A percentile compares a stretch with the other conserved stretches of the same genome.
phyloP scores from a whole-genome alignment of 352 stramenopile species.

The Blastocystis sp. region DNA sequence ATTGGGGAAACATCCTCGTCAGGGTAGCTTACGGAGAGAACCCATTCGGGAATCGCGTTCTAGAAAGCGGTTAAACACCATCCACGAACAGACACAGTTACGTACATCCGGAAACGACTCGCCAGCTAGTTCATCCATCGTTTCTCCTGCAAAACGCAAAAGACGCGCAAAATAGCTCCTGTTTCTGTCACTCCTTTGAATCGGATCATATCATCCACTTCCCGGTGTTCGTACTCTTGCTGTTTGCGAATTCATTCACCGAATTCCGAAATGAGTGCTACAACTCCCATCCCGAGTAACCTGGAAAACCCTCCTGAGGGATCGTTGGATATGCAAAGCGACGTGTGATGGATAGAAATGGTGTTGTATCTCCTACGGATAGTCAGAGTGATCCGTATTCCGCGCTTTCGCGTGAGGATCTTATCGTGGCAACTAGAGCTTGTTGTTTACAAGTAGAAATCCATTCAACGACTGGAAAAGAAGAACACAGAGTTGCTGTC shows the following conservation, averaged over 20 bases:
- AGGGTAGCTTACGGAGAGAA: not conserved
- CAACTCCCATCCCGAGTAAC: too few species aligned
- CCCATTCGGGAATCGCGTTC: slow-evolving; percentile 24
- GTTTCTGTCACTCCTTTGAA: not conserved
- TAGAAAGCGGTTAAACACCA: not conserved
- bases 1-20: not conserved
- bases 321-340: too few species aligned
- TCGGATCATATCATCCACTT: too few species aligned
- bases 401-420: not conserved
- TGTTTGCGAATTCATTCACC: too few species aligned
- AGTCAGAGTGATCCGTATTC: not conserved
- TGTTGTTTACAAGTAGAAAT: not conserved
- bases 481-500: not conserved
- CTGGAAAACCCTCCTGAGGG: too few species aligned
- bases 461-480: not conserved
- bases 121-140: not conserved
- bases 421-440: not conserved
- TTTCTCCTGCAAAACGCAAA: not conserved
- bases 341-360: too few species aligned
- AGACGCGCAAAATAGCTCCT: not conserved
- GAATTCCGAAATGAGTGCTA: too few species aligned
- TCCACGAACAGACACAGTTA: not conserved
- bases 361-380: too few species aligned
- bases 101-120: not conserved
- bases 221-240: too few species aligned